These are phyloP conservation scores for Pulveroboletus frians DNA, from an alignment of 768 basidiomycete genomes.

Conservation along the genomic window DNA sequence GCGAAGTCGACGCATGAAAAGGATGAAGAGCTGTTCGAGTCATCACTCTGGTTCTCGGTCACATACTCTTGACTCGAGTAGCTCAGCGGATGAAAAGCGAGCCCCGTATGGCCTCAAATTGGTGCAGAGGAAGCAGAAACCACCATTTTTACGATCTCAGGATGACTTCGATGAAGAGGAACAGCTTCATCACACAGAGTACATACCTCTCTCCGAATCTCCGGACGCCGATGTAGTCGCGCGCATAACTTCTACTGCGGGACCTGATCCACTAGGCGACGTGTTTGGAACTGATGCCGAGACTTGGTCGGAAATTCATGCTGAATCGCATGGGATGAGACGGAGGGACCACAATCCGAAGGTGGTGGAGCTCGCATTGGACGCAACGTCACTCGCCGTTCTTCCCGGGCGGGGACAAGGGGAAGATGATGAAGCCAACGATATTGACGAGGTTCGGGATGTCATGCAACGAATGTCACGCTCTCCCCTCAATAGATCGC, in stretches of 20 bases:
- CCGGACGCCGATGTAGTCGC: constrained; percentile 32
- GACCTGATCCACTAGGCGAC: constrained; percentile 51
- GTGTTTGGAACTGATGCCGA: constrained; percentile 65
- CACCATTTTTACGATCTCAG: constrained; percentile 27
- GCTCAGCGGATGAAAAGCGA: constrained; percentile 26
- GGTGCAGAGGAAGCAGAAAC: constrained; percentile 44
- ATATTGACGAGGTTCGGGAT: constrained; percentile 32
- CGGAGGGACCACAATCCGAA: constrained; percentile 34
- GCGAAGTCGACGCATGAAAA: constrained; percentile 56
- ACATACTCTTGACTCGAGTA: constrained; percentile 19
- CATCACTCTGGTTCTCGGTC: constrained; percentile 23
- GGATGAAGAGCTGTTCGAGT: constrained; percentile 41
- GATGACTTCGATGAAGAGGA: constrained; percentile 25
- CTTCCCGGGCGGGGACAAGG: constrained; percentile 24
- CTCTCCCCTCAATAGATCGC: constrained; percentile 29
- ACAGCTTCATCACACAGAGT: constrained; percentile 23
- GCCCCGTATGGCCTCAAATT: constrained; percentile 48
- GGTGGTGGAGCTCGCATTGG: constrained; percentile 49
- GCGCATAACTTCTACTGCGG: constrained; percentile 32
- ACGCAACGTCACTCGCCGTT: constrained; percentile 34
- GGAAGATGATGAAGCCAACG: constrained; percentile 30
- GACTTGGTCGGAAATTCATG: constrained; percentile 53
- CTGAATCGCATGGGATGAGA: constrained; percentile 28
- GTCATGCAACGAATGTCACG: constrained; percentile 40
- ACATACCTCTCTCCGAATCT: constrained; percentile 28